These are phyloP conservation scores for Murraya koenigii DNA, from an alignment of 345 rosid genomes.

Conservation along the genomic window DNA sequence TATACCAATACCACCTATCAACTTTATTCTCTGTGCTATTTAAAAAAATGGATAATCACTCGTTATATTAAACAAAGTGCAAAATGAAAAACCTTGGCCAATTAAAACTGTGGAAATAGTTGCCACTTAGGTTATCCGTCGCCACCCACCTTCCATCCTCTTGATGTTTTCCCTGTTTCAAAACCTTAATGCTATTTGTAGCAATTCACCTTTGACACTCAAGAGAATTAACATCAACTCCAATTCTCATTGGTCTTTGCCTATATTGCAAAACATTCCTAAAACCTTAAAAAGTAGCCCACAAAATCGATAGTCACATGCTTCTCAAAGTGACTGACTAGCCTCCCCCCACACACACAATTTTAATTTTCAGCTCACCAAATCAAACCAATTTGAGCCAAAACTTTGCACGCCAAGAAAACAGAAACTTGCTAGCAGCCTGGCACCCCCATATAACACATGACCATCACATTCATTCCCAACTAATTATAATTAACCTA, in stretches of 20 bases:
- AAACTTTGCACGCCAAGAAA: conserved; percentile 52
- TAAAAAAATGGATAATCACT: not conserved
- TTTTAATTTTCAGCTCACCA: conserved; percentile 65
- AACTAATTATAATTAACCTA: not conserved
- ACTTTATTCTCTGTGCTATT: not conserved
- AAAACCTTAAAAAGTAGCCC: conserved; percentile 15
- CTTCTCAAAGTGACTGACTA: not conserved
- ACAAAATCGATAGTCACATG: conserved; percentile 11
- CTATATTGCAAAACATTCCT: conserved; percentile 1
- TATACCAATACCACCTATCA: not conserved
- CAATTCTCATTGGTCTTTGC: too few species aligned
- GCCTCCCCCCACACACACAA: conserved; percentile 9
- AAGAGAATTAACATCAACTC: not conserved
- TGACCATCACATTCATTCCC: not conserved
- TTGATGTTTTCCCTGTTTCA: not conserved
- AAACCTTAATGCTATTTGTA: not conserved
- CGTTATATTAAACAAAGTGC: not conserved
- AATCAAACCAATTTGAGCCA: conserved; percentile 59
- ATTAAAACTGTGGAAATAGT: conserved; percentile 15
- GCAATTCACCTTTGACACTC: conserved; percentile 19
- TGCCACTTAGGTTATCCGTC: conserved; percentile 61
- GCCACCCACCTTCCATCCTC: conserved; percentile 56
- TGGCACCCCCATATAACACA: conserved; percentile 23
- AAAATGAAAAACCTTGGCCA: conserved; percentile 19
- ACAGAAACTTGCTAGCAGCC: conserved; percentile 7